Percentiles rank a stretch among this genome's conserved stretches.
Conservation (phyloP, 169 alveolate genomes). For the Cryptosporidium bovis region DNA sequence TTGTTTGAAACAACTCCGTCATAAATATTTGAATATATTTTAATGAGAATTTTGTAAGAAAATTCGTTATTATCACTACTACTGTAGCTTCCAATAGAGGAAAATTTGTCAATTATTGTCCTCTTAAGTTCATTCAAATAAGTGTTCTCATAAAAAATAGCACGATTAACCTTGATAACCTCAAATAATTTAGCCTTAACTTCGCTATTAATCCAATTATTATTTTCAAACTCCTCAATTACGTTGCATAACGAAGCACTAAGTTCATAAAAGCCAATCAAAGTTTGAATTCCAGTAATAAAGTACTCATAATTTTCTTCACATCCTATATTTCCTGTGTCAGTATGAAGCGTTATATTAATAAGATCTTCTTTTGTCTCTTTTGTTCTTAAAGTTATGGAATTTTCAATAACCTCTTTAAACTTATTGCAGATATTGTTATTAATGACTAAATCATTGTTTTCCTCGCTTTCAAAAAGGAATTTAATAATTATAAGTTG, state of each 20-base stretch:
- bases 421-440: neutral
- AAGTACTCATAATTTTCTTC: neutral
- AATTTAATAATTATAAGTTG: conserved; percentile 24
- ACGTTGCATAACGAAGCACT: conserved; percentile 5
- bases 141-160: neutral
- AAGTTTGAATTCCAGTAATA: neutral
- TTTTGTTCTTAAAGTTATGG: conserved; percentile 10
- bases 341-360: neutral
- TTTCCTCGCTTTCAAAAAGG: conserved; percentile 12
- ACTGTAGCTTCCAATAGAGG: neutral
- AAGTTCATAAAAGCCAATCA: conserved; percentile 30
- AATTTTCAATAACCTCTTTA: conserved; percentile 1
- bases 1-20: neutral
- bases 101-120: conserved; percentile 9
- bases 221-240: conserved; percentile 6
- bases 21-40: conserved; percentile 6
- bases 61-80: neutral
- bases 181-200: neutral
- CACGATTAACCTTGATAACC: neutral
- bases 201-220: conserved; percentile 1
- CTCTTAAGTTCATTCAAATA: neutral
- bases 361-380: neutral
- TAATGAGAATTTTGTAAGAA: conserved; percentile 6
- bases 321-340: neutral
- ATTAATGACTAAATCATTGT: neutral